These are phyloP conservation scores for Camellia sinensis DNA, from an alignment of 148 eudicot species.

Conservation along the genomic window DNA sequence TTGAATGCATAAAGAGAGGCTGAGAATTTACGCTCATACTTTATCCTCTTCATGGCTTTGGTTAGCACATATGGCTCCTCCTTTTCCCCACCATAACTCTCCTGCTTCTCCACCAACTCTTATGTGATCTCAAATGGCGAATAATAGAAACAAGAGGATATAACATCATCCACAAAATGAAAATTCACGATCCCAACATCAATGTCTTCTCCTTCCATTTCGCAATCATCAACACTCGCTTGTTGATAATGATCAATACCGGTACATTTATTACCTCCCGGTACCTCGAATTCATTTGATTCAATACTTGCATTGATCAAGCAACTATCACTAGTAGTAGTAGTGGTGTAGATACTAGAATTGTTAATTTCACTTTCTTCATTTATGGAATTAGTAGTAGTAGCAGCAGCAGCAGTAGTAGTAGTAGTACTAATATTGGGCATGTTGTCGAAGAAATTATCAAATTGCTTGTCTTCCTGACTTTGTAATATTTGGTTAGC, in stretches of 20 bases:
- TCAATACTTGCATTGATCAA: slow-evolving; percentile 5
- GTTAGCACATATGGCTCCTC: slow-evolving; percentile 28
- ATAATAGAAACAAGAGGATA: slow-evolving; percentile 1
- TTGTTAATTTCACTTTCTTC: not conserved
- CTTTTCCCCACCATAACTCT: not conserved
- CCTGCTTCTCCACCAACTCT: slow-evolving; percentile 26
- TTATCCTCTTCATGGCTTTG: slow-evolving; percentile 43
- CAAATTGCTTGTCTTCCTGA: slow-evolving; percentile 24
- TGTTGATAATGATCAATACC: not conserved
- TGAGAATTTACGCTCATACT: slow-evolving; percentile 43
- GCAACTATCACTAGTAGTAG: not conserved
- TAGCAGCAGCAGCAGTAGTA: no score
- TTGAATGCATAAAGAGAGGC: slow-evolving; percentile 48
- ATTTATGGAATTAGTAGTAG: no score
- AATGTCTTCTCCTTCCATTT: slow-evolving; percentile 8
- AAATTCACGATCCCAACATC: slow-evolving; percentile 19
- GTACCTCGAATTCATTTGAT: slow-evolving; percentile 7
- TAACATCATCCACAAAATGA: slow-evolving; percentile 30
- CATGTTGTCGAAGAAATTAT: slow-evolving; percentile 15
- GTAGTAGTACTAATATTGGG: no score
- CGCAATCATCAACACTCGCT: slow-evolving; percentile 6
- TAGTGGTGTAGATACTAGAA: not conserved
- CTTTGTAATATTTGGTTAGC: slow-evolving; percentile 7
- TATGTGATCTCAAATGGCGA: slow-evolving; percentile 34
- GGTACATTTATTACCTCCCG: not conserved